Conservation (phyloP, 805 yeast genomes). For the Starmera caribaea region DNA sequence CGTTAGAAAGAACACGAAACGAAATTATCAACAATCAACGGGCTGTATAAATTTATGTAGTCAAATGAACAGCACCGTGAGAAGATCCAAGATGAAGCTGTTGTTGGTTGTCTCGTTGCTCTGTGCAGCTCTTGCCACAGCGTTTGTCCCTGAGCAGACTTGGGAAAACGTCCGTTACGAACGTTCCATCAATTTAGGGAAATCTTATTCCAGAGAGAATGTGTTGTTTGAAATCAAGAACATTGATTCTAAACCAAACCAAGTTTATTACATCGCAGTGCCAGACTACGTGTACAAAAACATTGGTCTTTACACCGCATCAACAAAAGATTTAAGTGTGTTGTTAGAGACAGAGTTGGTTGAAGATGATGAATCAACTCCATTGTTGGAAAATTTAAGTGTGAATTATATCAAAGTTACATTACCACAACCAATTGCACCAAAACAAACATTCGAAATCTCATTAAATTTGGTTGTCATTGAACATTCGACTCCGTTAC, state of each 20-base stretch:
- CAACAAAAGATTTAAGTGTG: conserved; percentile 16
- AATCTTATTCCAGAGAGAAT: conserved; percentile 57
- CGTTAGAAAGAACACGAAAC: background rate
- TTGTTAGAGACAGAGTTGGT: conserved; percentile 20
- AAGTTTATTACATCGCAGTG: conserved; percentile 48
- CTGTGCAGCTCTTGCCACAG: conserved; percentile 1
- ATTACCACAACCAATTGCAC: conserved; percentile 59
- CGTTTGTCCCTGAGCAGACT: conserved; percentile 12
- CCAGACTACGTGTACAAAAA: conserved; percentile 35
- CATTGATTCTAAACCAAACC: conserved; percentile 41
- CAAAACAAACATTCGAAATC: conserved; percentile 44
- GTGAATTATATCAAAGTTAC: conserved; percentile 35
- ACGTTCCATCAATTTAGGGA: conserved; percentile 54
- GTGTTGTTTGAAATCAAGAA: conserved; percentile 49
- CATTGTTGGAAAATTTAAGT: conserved; percentile 15
- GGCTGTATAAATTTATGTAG: too few species aligned
- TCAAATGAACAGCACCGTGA: too few species aligned
- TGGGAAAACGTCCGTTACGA: conserved; percentile 48
- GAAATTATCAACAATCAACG: background rate
- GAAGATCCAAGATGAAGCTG: background rate
- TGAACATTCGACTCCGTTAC: conserved; percentile 46
- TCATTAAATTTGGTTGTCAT: conserved; percentile 39
- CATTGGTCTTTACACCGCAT: conserved; percentile 37
- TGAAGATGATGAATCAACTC: conserved; percentile 12
- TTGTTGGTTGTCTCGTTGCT: background rate